Evolutionary conservation across 148 eudicot species (phyloP).

Genomic region (Rhododendron simsii): DNA sequence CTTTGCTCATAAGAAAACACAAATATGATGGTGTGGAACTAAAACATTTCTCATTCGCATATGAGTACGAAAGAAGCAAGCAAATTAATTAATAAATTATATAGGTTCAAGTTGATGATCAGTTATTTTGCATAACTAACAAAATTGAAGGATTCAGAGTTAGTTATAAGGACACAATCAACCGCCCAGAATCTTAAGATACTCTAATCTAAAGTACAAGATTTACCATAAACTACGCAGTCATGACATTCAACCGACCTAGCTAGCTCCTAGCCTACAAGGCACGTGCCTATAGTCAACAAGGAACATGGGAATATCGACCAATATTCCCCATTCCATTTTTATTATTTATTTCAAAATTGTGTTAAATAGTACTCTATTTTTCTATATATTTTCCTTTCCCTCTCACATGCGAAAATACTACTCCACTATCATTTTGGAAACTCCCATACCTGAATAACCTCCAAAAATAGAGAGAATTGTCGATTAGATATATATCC

Average conservation of each 20-base stretch:
- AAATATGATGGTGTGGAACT: too few species aligned
- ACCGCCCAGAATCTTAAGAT: conserved; percentile 22
- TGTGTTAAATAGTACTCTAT: neutral
- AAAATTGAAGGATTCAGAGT: conserved; percentile 13
- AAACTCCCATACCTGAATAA: too few species aligned
- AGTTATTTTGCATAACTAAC: neutral
- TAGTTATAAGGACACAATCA: conserved; percentile 14
- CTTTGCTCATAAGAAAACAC: too few species aligned
- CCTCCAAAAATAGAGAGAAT: too few species aligned
- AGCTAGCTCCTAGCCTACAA: neutral
- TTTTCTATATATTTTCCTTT: neutral
- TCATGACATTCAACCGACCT: too few species aligned
- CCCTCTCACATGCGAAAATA: conserved; percentile 25
- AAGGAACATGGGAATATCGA: conserved; percentile 33
- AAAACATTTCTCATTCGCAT: neutral
- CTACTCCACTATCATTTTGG: too few species aligned
- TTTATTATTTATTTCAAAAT: neutral
- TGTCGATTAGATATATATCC: too few species aligned
- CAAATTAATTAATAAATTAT: neutral
- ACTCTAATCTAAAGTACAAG: neutral
- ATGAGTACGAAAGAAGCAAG: neutral
- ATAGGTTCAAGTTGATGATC: neutral
- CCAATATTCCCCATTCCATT: conserved; percentile 35
- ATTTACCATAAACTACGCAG: too few species aligned
- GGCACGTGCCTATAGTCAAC: conserved; percentile 47